Evolutionary conservation across 768 basidiomycete species (phyloP).

Genomic region (Amanita pallidorosea): DNA sequence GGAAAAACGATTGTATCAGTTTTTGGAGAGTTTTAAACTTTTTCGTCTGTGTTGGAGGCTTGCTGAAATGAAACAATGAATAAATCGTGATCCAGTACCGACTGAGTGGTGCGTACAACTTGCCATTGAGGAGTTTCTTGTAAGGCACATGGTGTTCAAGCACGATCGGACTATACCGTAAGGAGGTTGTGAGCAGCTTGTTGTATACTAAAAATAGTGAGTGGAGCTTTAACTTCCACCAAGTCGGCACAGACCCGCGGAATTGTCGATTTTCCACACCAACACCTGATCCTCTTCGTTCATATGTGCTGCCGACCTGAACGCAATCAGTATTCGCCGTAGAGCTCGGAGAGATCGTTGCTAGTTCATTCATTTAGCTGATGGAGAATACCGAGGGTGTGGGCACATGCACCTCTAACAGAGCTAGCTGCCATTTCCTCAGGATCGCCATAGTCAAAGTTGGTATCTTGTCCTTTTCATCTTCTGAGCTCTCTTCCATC

Average conservation of each 20-base stretch:
- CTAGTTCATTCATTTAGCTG: slow-evolving; percentile 25
- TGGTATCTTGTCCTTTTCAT: slow-evolving; percentile 37
- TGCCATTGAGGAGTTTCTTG: slow-evolving; percentile 73
- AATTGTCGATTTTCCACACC: slow-evolving; percentile 81
- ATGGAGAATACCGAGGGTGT: background rate
- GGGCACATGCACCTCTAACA: slow-evolving; percentile 56
- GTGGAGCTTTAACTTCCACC: background rate
- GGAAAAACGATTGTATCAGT: slow-evolving; percentile 81
- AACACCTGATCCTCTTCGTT: slow-evolving; percentile 74
- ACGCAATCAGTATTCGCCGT: slow-evolving; percentile 77
- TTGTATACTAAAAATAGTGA: slow-evolving; percentile 62
- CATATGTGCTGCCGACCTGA: slow-evolving; percentile 83
- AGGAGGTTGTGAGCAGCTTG: slow-evolving; percentile 78
- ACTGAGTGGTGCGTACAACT: slow-evolving; percentile 50
- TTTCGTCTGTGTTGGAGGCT: slow-evolving; percentile 68
- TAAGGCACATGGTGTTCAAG: slow-evolving; percentile 82
- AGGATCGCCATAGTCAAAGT: slow-evolving; percentile 63
- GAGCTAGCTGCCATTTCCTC: slow-evolving; percentile 77
- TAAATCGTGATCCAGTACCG: slow-evolving; percentile 1
- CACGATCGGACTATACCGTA: slow-evolving; percentile 86
- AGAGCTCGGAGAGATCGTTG: slow-evolving; percentile 78
- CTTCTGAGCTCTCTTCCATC: slow-evolving; percentile 11
- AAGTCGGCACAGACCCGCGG: slow-evolving; percentile 38
- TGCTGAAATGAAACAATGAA: slow-evolving; percentile 35
- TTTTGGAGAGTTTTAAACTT: slow-evolving; percentile 84